These are phyloP conservation scores for Fusarium redolens DNA, from an alignment of 2,329 filamentous ascomycete genomes.

Conservation along the genomic window DNA sequence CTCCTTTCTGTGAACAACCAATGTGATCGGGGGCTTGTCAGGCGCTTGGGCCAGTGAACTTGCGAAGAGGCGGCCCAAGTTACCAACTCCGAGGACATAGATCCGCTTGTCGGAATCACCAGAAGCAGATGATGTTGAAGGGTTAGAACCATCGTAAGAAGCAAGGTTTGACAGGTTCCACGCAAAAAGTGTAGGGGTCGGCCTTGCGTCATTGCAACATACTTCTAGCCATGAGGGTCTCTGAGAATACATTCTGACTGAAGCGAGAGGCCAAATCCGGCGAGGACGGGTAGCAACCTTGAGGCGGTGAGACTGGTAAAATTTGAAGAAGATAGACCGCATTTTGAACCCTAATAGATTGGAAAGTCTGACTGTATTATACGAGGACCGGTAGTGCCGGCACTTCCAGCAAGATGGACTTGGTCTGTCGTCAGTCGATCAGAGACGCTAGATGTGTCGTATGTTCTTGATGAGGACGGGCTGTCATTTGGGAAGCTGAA, in stretches of 20 bases:
- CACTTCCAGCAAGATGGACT: background rate
- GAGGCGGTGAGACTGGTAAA: background rate
- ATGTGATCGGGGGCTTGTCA: slow-evolving; percentile 77
- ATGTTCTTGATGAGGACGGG: background rate
- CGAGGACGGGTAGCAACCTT: background rate
- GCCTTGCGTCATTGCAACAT: slow-evolving; percentile 41
- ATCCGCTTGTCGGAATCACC: slow-evolving; percentile 61
- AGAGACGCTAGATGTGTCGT: background rate
- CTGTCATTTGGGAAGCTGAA: background rate
- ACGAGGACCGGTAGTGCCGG: background rate
- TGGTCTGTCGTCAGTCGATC: background rate
- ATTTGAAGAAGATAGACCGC: background rate
- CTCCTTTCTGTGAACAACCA: slow-evolving; percentile 76
- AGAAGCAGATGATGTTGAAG: background rate
- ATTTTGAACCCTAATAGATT: slow-evolving; percentile 1
- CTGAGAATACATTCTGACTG: slow-evolving; percentile 42
- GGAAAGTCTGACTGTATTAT: background rate
- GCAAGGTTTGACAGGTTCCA: slow-evolving; percentile 50
- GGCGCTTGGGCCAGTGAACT: slow-evolving; percentile 72
- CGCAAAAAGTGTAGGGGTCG: slow-evolving; percentile 52
- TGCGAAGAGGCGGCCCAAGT: slow-evolving; percentile 83
- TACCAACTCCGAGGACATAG: slow-evolving; percentile 83
- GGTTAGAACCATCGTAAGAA: background rate
- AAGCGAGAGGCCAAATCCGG: background rate
- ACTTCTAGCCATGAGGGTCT: slow-evolving; percentile 51